Evolutionary conservation across 768 basidiomycete species (phyloP).

Genomic region (Boletus huronensis): DNA sequence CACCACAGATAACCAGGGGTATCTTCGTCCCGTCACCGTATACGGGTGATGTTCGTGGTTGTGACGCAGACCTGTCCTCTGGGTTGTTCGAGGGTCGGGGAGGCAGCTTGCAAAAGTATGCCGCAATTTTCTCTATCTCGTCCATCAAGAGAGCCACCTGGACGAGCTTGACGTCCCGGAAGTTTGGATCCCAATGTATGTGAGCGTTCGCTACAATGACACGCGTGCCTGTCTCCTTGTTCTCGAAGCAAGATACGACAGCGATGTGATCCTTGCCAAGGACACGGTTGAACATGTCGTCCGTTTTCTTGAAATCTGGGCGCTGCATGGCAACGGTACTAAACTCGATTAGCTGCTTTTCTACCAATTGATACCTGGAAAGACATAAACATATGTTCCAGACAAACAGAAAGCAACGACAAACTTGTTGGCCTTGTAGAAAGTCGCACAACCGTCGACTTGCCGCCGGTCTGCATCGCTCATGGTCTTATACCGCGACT

Average conservation of each 20-base stretch:
- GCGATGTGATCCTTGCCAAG: constrained; percentile 94
- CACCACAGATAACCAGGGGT: constrained; percentile 88
- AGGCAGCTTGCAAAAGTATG: constrained; percentile 81
- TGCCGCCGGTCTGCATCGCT: constrained; percentile 74
- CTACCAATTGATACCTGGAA: constrained; percentile 83
- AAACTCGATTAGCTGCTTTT: constrained; percentile 93
- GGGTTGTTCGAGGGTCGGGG: constrained; percentile 45
- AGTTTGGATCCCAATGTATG: constrained; percentile 89
- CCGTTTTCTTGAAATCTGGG: constrained; percentile 92
- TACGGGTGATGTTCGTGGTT: constrained; percentile 52
- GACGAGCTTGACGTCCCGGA: constrained; percentile 95
- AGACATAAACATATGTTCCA: constrained; percentile 2
- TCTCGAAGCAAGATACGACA: constrained; percentile 82
- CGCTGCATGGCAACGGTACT: constrained; percentile 89
- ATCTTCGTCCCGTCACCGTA: constrained; percentile 88
- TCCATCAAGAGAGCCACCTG: constrained; percentile 91
- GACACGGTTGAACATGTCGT: constrained; percentile 99
- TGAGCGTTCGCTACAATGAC: constrained; percentile 89
- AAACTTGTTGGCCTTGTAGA: constrained; percentile 87
- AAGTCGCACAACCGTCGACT: constrained; percentile 96
- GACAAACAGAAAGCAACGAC: constrained; percentile 31
- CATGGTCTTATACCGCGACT: constrained; percentile 93
- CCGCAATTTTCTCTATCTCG: constrained; percentile 86
- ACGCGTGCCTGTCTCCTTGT: constrained; percentile 80
- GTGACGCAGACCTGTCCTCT: constrained; percentile 25